Evolutionary conservation across 805 yeast genomes (phyloP).

Genomic region (Huiozyma naganishii): DNA sequence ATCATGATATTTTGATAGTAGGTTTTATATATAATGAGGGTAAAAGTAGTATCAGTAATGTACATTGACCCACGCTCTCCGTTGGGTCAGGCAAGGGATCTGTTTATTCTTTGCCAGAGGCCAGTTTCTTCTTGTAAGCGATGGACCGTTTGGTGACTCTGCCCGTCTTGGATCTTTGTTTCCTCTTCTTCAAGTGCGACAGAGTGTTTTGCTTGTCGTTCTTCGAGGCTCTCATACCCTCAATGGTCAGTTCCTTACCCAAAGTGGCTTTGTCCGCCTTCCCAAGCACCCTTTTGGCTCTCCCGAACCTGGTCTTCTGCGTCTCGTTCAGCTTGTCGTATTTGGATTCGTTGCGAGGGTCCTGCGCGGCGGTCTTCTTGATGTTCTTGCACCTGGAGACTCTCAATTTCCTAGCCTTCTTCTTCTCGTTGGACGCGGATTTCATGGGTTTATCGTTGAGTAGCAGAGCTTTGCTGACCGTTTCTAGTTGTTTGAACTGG

Average conservation of each 20-base stretch:
- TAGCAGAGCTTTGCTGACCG: slow-evolving; percentile 73
- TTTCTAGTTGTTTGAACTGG: slow-evolving; percentile 65
- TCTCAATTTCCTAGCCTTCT: slow-evolving; percentile 53
- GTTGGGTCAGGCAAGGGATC: background rate
- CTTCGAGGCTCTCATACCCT: slow-evolving; percentile 71
- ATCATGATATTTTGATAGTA: too few relatives aligned
- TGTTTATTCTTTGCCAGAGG: slow-evolving; percentile 1
- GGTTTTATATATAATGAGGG: too few relatives aligned
- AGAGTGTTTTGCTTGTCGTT: slow-evolving; percentile 38
- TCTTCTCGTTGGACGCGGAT: slow-evolving; percentile 18
- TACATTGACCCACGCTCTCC: too few relatives aligned
- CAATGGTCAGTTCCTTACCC: slow-evolving; percentile 46
- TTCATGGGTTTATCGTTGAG: slow-evolving; percentile 55
- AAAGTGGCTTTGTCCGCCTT: slow-evolving; percentile 68
- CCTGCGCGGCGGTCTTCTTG: slow-evolving; percentile 6
- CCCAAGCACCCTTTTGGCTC: slow-evolving; percentile 66
- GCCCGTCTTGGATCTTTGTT: slow-evolving; percentile 36
- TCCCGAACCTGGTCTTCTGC: slow-evolving; percentile 68
- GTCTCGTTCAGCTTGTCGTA: slow-evolving; percentile 38
- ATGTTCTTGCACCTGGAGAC: slow-evolving; percentile 56
- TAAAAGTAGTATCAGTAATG: too few relatives aligned
- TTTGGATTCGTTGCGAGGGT: slow-evolving; percentile 9
- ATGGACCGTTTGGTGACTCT: slow-evolving; percentile 37
- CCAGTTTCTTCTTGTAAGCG: slow-evolving; percentile 29
- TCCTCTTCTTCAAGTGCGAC: slow-evolving; percentile 50